Evolutionary conservation across 2,329 filamentous ascomycete species (phyloP).

Genomic region (Parascedosporium putredinis): DNA sequence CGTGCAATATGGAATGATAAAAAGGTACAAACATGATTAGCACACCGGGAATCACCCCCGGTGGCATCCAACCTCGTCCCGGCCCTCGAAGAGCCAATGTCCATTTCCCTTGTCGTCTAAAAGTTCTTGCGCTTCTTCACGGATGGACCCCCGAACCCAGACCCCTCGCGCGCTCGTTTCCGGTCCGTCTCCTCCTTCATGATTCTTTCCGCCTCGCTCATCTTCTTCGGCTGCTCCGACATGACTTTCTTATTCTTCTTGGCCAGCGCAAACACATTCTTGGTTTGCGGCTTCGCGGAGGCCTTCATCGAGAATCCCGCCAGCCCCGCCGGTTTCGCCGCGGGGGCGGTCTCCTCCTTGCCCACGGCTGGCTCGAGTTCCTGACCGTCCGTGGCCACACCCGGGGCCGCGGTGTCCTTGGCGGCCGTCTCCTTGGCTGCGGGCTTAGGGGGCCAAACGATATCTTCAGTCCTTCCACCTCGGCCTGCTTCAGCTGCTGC

Average conservation of each 20-base stretch:
- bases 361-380: too few species aligned
- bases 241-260: conserved; percentile 41
- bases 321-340: conserved; percentile 15
- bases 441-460: conserved; percentile 42
- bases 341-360: too few species aligned
- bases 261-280: conserved; percentile 57
- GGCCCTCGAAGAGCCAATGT: not conserved
- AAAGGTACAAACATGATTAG: too few species aligned
- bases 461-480: conserved; percentile 67
- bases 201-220: conserved; percentile 79
- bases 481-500: conserved; percentile 45
- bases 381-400: too few species aligned
- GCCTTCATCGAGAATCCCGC: conserved; percentile 54
- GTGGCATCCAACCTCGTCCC: not conserved
- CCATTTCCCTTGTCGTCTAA: not conserved
- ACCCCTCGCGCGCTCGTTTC: conserved; percentile 46
- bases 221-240: conserved; percentile 61
- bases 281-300: conserved; percentile 52
- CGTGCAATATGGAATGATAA: not conserved
- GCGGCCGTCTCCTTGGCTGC: not conserved
- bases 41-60: too few species aligned
- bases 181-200: conserved; percentile 77
- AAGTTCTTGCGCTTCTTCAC: conserved; percentile 2
- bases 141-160: conserved; percentile 25
- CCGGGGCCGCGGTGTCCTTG: too few species aligned